Percentiles rank a stretch among this genome's conserved stretches.
phyloP scores from a whole-genome alignment of 2,329 filamentous ascomycete genomes.

The Stagonosporopsis vannaccii region DNA sequence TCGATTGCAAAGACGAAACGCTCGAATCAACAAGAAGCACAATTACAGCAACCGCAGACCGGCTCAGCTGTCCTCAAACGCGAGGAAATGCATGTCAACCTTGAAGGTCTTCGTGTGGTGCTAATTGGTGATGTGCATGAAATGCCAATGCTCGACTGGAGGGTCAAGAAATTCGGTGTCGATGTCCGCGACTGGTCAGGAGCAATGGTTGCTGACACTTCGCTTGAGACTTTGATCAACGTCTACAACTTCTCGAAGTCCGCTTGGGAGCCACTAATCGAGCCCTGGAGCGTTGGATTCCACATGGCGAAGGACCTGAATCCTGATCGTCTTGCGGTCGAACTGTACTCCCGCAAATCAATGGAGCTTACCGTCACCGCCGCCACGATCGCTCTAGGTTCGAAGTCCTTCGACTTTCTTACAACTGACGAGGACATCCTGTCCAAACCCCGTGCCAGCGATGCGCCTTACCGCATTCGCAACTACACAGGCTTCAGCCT shows the following conservation, averaged over 20 bases:
- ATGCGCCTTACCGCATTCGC: constrained; percentile 90
- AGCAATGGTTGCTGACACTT: constrained; percentile 83
- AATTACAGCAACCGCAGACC: constrained; percentile 61
- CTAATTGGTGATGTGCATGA: constrained; percentile 96
- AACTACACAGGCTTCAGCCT: constrained; percentile 97
- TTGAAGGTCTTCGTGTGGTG: constrained; percentile 90
- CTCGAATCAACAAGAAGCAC: constrained; percentile 61
- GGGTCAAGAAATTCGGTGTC: constrained; percentile 86
- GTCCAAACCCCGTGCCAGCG: constrained; percentile 87
- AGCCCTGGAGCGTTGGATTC: constrained; percentile 95
- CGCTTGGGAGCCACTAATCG: constrained; percentile 94
- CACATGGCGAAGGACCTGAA: constrained; percentile 81
- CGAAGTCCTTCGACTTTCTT: constrained; percentile 91
- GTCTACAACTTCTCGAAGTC: constrained; percentile 99
- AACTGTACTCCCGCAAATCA: constrained; percentile 85
- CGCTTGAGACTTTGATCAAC: constrained; percentile 93
- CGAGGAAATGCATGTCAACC: constrained; percentile 83
- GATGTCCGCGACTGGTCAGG: constrained; percentile 91
- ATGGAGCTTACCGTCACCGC: constrained; percentile 94
- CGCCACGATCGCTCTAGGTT: constrained; percentile 89
- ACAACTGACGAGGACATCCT: constrained; percentile 88
- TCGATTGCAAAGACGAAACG: constrained; percentile 54
- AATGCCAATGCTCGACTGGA: constrained; percentile 91
- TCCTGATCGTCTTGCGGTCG: constrained; percentile 79
- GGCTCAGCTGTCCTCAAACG: constrained; percentile 65